Evolutionary conservation across 2,329 filamentous ascomycete species (phyloP).

Genomic region (Ophiocordyceps camponoti-rufipedis): DNA sequence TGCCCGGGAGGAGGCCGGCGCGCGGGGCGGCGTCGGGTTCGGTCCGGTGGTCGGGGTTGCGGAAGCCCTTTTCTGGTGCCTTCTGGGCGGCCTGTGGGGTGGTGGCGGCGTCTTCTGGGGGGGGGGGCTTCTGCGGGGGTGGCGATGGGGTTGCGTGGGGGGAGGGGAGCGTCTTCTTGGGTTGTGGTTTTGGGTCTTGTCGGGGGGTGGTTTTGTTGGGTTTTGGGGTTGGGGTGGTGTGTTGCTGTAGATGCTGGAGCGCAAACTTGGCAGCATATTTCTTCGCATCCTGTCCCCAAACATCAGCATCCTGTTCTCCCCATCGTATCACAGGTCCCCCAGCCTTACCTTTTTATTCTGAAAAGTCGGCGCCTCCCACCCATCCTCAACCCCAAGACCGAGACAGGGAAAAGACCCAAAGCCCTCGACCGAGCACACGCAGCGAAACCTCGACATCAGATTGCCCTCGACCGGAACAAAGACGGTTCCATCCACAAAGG

Average conservation of each 20-base stretch:
- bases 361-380: constrained; percentile 17
- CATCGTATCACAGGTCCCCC: neutral
- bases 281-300: constrained; percentile 19
- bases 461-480: constrained; percentile 7
- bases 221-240: neutral
- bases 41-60: constrained; percentile 16
- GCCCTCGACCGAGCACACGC: constrained; percentile 8
- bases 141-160: neutral
- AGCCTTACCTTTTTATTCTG: constrained; percentile 24
- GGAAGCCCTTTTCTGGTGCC: constrained; percentile 14
- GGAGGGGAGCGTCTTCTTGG: neutral
- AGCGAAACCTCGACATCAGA: constrained; percentile 8
- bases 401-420: constrained; percentile 8
- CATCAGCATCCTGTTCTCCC: neutral
- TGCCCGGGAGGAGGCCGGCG: constrained; percentile 16
- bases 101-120: neutral
- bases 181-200: neutral
- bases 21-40: constrained; percentile 4
- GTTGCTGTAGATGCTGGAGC: constrained; percentile 18
- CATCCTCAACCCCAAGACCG: constrained; percentile 16
- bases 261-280: constrained; percentile 32
- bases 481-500: constrained; percentile 5
- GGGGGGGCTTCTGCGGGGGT: neutral
- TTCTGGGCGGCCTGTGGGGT: too few species aligned
- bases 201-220: neutral